Conservation (phyloP, 2,329 filamentous ascomycete species). For the Aureobasidium sp. region DNA sequence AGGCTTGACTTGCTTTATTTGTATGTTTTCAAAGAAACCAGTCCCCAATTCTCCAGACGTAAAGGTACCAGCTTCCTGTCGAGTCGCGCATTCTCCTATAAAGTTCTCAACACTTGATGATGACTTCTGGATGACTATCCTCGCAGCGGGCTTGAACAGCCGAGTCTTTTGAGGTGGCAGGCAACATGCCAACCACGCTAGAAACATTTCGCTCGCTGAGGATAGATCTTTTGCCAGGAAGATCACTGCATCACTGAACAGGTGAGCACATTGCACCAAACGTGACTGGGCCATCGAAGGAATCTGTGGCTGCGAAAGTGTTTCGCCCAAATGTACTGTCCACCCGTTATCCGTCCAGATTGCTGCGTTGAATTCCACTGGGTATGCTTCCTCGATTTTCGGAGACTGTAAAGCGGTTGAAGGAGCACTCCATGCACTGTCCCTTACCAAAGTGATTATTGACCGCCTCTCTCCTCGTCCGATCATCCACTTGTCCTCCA, state of each 20-base stretch:
- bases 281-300: not conserved
- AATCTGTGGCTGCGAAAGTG: not conserved
- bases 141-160: not conserved
- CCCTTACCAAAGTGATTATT: not conserved
- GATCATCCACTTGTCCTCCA: too few species aligned
- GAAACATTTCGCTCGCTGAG: not conserved
- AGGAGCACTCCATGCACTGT: not conserved
- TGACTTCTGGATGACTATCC: not conserved
- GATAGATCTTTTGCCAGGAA: not conserved
- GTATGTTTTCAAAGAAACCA: not conserved
- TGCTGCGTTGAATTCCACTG: not conserved
- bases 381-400: not conserved
- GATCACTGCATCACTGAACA: not conserved
- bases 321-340: not conserved
- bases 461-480: not conserved
- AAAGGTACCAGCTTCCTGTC: not conserved
- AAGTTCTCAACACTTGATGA: not conserved
- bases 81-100: not conserved
- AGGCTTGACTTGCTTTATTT: not conserved
- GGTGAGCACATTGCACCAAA: not conserved
- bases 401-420: not conserved
- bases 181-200: not conserved
- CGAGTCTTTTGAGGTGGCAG: not conserved
- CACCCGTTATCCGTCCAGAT: not conserved
- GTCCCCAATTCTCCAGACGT: not conserved